These are phyloP conservation scores for Murraya koenigii DNA, from an alignment of 345 rosid genomes.

Conservation along the genomic window DNA sequence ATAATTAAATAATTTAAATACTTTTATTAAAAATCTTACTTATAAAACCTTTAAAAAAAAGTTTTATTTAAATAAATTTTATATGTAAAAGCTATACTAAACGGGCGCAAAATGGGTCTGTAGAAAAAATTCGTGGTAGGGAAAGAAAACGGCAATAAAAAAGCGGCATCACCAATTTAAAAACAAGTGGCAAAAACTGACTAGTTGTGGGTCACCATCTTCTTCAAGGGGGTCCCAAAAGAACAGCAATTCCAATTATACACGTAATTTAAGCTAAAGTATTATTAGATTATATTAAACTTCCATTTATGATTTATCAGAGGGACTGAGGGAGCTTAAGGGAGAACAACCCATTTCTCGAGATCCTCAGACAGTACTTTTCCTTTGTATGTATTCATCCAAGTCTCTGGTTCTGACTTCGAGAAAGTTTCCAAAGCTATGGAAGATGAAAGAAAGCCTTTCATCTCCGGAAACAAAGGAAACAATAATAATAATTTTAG, in stretches of 20 bases:
- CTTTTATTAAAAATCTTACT: too few species aligned
- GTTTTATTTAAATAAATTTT: too few species aligned
- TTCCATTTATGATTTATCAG: background rate
- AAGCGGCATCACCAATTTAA: background rate
- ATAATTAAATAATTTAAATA: too few species aligned
- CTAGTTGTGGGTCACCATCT: background rate
- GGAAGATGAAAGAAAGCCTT: constrained; percentile 33
- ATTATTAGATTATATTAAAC: background rate
- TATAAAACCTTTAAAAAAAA: too few species aligned
- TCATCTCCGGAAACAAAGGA: constrained; percentile 9
- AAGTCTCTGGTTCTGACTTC: constrained; percentile 7
- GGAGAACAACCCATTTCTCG: background rate
- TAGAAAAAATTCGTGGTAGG: background rate
- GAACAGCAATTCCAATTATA: background rate
- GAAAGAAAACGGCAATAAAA: background rate
- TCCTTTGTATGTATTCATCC: constrained; percentile 4
- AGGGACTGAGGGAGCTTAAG: too few species aligned
- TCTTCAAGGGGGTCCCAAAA: background rate
- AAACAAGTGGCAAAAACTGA: background rate
- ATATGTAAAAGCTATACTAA: too few species aligned
- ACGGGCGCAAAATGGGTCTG: too few species aligned
- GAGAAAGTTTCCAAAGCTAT: constrained; percentile 26
- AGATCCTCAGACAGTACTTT: background rate
- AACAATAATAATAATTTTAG: background rate
- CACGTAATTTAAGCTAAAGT: background rate